phyloP scores from a whole-genome alignment of 2,329 filamentous ascomycete species.

The Didymella arachidicola region DNA sequence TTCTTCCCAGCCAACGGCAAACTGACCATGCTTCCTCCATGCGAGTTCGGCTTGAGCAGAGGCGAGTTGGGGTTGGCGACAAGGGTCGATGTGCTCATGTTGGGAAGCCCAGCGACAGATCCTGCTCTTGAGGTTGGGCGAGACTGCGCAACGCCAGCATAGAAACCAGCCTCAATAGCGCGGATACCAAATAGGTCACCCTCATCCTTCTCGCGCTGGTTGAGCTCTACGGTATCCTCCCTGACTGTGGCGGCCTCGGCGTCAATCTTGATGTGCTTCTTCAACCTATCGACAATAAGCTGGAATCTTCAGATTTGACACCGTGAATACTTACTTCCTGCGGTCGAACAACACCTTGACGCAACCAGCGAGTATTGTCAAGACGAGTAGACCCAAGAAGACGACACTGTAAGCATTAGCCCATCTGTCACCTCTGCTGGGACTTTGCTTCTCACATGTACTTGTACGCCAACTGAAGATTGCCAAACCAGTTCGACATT shows the following conservation, averaged over 20 bases:
- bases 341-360: conserved; percentile 48
- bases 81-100: conserved; percentile 47
- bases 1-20: conserved; percentile 37
- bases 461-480: conserved; percentile 49
- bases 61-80: conserved; percentile 44
- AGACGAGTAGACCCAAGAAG: conserved; percentile 42
- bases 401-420: conserved; percentile 40
- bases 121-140: conserved; percentile 48
- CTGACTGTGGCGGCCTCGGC: conserved; percentile 39
- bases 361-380: conserved; percentile 44
- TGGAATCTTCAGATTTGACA: not conserved
- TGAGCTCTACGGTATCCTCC: conserved; percentile 48
- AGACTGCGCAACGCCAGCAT: conserved; percentile 51
- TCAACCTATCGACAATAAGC: conserved; percentile 38
- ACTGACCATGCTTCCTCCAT: conserved; percentile 45
- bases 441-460: conserved; percentile 39
- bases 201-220: conserved; percentile 49
- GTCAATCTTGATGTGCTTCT: conserved; percentile 36
- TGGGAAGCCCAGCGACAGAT: conserved; percentile 38
- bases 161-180: conserved; percentile 54
- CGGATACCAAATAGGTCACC: conserved; percentile 52
- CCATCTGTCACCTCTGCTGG: not conserved
- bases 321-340: conserved; percentile 37
- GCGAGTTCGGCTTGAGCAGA: conserved; percentile 42
- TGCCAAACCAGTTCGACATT: conserved; percentile 47